These are phyloP conservation scores for Dactylellina drechsleri DNA, from an alignment of 2,329 filamentous ascomycete genomes.

Conservation along the genomic window DNA sequence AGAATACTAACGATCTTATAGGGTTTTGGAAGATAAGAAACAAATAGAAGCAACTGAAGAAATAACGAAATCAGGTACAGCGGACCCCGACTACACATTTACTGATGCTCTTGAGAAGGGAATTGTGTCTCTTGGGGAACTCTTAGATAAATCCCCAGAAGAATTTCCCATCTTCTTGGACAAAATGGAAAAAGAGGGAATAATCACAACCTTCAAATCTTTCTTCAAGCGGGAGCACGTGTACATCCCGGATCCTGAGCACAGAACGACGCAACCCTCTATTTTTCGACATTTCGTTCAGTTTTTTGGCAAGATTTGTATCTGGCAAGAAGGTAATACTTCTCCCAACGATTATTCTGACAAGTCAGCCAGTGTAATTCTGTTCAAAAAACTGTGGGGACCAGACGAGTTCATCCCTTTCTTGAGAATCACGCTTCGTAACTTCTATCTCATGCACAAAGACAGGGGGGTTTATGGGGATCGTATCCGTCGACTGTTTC, in stretches of 20 bases:
- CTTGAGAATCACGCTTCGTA: neutral
- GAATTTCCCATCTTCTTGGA: neutral
- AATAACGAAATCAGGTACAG: neutral
- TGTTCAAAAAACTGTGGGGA: slow-evolving; percentile 28
- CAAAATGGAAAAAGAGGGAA: neutral
- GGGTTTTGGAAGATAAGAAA: neutral
- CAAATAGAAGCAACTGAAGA: neutral
- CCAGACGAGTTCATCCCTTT: slow-evolving; percentile 18
- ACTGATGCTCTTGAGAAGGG: neutral
- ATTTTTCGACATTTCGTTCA: slow-evolving; percentile 26
- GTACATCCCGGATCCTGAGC: neutral
- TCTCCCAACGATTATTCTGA: neutral
- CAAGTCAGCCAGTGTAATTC: neutral
- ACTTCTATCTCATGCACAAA: slow-evolving; percentile 30
- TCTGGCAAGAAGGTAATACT: neutral
- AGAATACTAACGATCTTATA: neutral
- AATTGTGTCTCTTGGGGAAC: neutral
- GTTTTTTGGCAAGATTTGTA: slow-evolving; percentile 7
- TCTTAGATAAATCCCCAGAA: neutral
- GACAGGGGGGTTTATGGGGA: neutral
- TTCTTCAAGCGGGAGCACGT: slow-evolving; percentile 20
- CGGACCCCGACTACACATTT: neutral
- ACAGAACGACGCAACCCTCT: neutral
- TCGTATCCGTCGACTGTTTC: slow-evolving; percentile 4
- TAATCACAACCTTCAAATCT: slow-evolving; percentile 14